Conservation (phyloP, 2,329 filamentous ascomycete species). For the Cercospora citrullina region DNA sequence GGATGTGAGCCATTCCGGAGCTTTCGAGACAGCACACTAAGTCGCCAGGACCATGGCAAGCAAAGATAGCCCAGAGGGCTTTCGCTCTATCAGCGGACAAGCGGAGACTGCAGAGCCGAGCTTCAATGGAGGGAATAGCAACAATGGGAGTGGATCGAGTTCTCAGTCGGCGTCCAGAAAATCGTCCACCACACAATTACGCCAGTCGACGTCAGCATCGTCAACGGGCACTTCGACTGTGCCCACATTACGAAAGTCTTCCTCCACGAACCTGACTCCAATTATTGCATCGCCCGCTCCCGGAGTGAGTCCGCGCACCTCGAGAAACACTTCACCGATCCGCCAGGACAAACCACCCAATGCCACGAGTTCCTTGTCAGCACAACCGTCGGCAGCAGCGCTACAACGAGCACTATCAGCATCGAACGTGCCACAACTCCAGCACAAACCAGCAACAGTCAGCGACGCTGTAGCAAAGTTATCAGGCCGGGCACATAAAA, state of each 20-base stretch:
- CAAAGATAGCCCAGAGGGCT: constrained; percentile 36
- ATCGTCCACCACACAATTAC: constrained; percentile 16
- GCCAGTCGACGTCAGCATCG: constrained; percentile 13
- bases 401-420: constrained; percentile 69
- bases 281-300: constrained; percentile 38
- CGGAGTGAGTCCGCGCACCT: constrained; percentile 47
- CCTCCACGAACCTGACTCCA: constrained; percentile 34
- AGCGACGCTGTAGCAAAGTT: constrained; percentile 64
- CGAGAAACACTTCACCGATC: constrained; percentile 50
- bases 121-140: constrained; percentile 15
- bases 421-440: constrained; percentile 65
- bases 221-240: constrained; percentile 15
- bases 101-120: constrained; percentile 42
- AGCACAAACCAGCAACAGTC: constrained; percentile 48
- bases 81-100: constrained; percentile 42
- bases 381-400: constrained; percentile 61
- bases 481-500: constrained; percentile 62
- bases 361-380: constrained; percentile 41
- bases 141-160: constrained; percentile 12
- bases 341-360: constrained; percentile 47
- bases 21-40: constrained; percentile 1
- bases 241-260: constrained; percentile 32
- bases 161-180: constrained; percentile 20
- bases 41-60: constrained; percentile 33
- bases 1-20: not conserved